Evolutionary conservation across 345 rosid genomes (phyloP), one percentile per base, ranked within the genome.

Genomic region (Corchorus capsularis): DNA sequence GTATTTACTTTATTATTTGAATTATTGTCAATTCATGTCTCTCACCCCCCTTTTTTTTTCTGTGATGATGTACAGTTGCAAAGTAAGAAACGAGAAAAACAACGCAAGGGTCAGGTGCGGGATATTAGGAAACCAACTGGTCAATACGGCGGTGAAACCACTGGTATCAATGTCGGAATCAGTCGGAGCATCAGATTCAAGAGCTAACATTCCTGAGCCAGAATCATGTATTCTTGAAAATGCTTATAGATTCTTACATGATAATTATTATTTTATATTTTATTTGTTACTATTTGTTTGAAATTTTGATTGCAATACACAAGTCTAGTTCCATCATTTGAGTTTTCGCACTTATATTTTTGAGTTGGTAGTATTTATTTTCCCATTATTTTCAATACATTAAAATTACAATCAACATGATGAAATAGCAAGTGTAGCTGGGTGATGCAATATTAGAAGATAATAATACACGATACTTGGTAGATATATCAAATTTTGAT

Each of bases 101-200:
- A 84, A 12, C 83, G 90, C 50, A 74, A 78, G 78, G 98, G 97
- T 67, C 97, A 87, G 70, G 90, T 85, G 39, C 90, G 83, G 69
- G 81, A 83, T 41, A 77, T 91, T 60, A 87, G 81, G 84, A 87
- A 79, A 85, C 87, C 84, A 8, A 4, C 53, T 0, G 91, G 92
- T 43, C 78, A 86, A n/a, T 90, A 90, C 49, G 91, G 88, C 19
- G 98, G 97, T 49, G 98, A 94, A 79, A 8, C 72, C 8, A 17
- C 88, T 6, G 98, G 97, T 63, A 91, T 94, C 75, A 93, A 91
- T 61, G 75, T 85, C 6, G 76, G 85, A 57, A 83, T 85, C 77
- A 94, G 98, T 81, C 56, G 90, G 62, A 93, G 97, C 73, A 32
- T 85, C 63, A 82, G 97, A 75, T 75, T 91, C 86, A 82, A 89